These are phyloP conservation scores for Pachysandra terminalis DNA, from an alignment of 164 flowering plant genomes.

Conservation along the genomic window DNA sequence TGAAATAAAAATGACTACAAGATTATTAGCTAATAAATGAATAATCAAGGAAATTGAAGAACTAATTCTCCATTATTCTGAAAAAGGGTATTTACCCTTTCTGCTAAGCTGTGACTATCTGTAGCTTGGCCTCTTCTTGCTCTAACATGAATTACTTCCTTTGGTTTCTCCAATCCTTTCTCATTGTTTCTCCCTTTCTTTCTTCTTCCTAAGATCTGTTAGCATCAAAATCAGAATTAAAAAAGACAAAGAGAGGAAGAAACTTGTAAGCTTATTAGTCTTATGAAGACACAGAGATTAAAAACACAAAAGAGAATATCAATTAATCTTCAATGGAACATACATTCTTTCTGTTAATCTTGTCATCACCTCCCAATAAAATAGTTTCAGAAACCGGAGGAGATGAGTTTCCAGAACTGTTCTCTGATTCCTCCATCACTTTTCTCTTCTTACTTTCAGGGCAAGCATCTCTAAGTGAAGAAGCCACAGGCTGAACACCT, in stretches of 20 bases:
- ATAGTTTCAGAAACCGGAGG: conserved; percentile 14
- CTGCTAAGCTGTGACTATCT: conserved; percentile 73
- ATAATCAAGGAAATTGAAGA: no score
- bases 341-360: conserved; percentile 23
- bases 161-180: conserved; percentile 33
- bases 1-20: no score
- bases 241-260: no score
- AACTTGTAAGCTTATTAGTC: neutral
- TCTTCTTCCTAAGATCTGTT: conserved; percentile 32
- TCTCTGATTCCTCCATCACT: conserved; percentile 17
- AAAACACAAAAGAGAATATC: neutral
- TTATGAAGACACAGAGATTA: neutral
- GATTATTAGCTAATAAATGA: no score
- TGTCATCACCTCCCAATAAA: conserved; percentile 4
- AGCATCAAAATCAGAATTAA: neutral
- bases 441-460: conserved; percentile 27
- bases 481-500: conserved; percentile 13
- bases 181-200: conserved; percentile 34
- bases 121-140: conserved; percentile 77
- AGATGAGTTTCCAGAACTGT: conserved; percentile 29
- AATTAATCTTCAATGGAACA: neutral
- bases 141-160: conserved; percentile 68
- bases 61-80: no score
- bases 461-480: no score
- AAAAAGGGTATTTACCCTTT: conserved; percentile 50